Percentiles rank a stretch among this genome's conserved stretches.
Evolutionary conservation across 345 rosid genomes (phyloP).

Genomic region (Dovyalis caffra): DNA sequence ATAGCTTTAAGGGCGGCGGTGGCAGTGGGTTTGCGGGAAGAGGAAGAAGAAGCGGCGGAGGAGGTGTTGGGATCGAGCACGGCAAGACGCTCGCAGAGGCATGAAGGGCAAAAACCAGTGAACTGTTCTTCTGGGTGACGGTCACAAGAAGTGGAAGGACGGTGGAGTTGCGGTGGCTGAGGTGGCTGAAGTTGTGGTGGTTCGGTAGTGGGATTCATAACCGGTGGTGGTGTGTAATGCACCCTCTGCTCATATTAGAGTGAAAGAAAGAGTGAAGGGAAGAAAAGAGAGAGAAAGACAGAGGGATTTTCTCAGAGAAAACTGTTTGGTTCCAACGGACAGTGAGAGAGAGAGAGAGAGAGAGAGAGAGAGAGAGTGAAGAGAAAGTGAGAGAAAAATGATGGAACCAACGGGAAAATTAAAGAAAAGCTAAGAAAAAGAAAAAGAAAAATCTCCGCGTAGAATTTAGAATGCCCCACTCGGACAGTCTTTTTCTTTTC

Average conservation of each 20-base stretch:
- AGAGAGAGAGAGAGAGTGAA: slow-evolving; percentile 20
- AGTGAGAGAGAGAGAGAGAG: slow-evolving; percentile 28
- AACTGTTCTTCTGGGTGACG: slow-evolving; percentile 86
- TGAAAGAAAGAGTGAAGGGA: not conserved
- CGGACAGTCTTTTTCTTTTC: not conserved
- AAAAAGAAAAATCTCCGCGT: slow-evolving; percentile 20
- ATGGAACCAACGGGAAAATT: slow-evolving; percentile 19
- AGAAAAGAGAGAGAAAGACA: not conserved
- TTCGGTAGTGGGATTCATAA: slow-evolving; percentile 83
- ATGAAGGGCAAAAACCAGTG: slow-evolving; percentile 93
- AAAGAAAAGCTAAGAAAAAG: slow-evolving; percentile 15
- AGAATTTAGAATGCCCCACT: slow-evolving; percentile 25
- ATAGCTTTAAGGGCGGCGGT: slow-evolving; percentile 62
- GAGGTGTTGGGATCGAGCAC: slow-evolving; percentile 54
- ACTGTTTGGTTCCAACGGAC: slow-evolving; percentile 81
- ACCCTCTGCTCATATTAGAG: slow-evolving; percentile 59
- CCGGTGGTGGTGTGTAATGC: slow-evolving; percentile 48
- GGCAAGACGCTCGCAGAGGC: slow-evolving; percentile 96
- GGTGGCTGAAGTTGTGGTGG: slow-evolving; percentile 60
- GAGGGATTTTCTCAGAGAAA: not conserved
- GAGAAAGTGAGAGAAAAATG: slow-evolving; percentile 12
- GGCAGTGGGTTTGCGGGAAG: slow-evolving; percentile 61
- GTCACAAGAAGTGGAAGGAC: slow-evolving; percentile 80
- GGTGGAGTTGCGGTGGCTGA: slow-evolving; percentile 80
- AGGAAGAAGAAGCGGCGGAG: slow-evolving; percentile 37